Evolutionary conservation across 2,329 filamentous ascomycete genomes (phyloP).

Genomic region (Domatiomyces catenatus): DNA sequence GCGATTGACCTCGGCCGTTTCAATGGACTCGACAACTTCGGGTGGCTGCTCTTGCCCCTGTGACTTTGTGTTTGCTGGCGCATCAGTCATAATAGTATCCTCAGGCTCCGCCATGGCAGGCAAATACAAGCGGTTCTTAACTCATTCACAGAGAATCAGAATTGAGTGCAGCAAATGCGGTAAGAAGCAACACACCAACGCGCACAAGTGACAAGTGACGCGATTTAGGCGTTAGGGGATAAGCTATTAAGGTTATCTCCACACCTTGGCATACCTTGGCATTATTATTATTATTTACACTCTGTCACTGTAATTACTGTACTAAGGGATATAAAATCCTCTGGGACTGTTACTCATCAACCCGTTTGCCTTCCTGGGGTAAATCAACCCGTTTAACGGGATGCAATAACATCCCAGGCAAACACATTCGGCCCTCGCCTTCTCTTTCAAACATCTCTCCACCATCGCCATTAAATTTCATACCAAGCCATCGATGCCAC

Average conservation of each 20-base stretch:
- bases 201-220: not conserved
- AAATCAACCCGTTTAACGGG: conserved; percentile 63
- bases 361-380: conserved; percentile 20
- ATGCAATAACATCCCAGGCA: conserved; percentile 79
- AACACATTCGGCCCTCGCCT: conserved; percentile 74
- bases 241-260: not conserved
- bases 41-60: not conserved
- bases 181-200: not conserved
- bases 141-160: not conserved
- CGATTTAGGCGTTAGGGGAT: not conserved
- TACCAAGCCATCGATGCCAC: conserved; percentile 74
- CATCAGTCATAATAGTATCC: not conserved
- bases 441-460: conserved; percentile 60
- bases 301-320: not conserved
- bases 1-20: not conserved
- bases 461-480: conserved; percentile 62
- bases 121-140: not conserved
- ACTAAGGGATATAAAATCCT: not conserved
- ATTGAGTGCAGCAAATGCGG: not conserved
- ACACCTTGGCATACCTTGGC: conserved; percentile 6
- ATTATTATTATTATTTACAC: conserved; percentile 6
- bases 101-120: not conserved
- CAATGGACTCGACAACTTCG: not conserved
- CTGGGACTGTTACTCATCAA: conserved; percentile 1
- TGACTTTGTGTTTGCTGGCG: not conserved